Base-by-base conservation (phyloP, 148 eudicot species). In the Amaranthus palmeri region DNA sequence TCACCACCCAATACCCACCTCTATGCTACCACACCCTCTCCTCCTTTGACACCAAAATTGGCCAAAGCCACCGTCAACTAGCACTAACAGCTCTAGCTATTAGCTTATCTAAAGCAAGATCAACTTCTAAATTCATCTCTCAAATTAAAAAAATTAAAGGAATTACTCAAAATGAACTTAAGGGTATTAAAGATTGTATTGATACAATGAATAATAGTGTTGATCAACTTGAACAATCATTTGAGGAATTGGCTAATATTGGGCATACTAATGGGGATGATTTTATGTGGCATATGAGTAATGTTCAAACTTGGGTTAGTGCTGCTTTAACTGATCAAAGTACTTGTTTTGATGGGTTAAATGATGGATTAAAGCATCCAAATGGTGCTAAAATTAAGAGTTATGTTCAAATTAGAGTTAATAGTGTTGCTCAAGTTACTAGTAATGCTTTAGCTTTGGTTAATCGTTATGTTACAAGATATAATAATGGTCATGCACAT, bases 291-390 rank as follows among this genome's bases (percentile, higher is more conserved):
- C 88, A 81, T 45, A 75, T 82, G 71, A 87, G 85, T 76, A 85
- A 87, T 56, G 85, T 85, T 48, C 82, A 89, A 73, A 89, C 89
- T 2, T 89, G 90, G 93, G 93, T 87, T 10, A 82, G 93, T 71
- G 75, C 89, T 18, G 89, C 93, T 1, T 59, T 86, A 14, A 89
- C 93, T 45, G 80, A 85, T 59, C 74, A 67, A 15, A 77, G 80
- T 71, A 87, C 87, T 65, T 89, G 93, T 61, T 48, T 82, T 40
- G 90, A 79, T 36, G 93, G 90, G 59, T 79, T 89, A 52, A 44
- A 78, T 3, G 54, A 65, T 65, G 81, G 65, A 10, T 0, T 0
- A 25, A 25, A 0, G 2, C 54, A 55, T 47, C 42, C 17, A 8
- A 43, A 68, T 70, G 61, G 75, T 46, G 89, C 81, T 3, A 62